Evolutionary conservation across 768 basidiomycete genomes (phyloP).

Genomic region (Boletus sensibilis): DNA sequence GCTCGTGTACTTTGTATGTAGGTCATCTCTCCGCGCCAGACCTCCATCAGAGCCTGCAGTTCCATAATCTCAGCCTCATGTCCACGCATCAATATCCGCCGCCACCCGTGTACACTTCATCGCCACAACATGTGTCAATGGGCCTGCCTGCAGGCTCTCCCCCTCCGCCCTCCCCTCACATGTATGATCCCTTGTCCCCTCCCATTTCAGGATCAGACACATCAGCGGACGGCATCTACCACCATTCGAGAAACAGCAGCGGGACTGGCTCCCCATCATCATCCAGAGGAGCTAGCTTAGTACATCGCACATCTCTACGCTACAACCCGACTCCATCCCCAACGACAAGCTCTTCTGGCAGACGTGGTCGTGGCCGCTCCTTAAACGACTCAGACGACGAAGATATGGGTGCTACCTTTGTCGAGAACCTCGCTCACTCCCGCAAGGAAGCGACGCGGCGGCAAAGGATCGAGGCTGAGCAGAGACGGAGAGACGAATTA

Average conservation of each 20-base stretch:
- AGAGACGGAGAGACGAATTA: constrained; percentile 83
- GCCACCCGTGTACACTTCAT: constrained; percentile 55
- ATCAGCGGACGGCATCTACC: constrained; percentile 79
- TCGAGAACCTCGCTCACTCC: constrained; percentile 71
- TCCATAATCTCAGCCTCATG: constrained; percentile 64
- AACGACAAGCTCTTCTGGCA: constrained; percentile 64
- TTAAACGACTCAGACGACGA: constrained; percentile 76
- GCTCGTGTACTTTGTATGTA: constrained; percentile 50
- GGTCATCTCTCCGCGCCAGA: constrained; percentile 65
- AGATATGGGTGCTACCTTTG: constrained; percentile 64
- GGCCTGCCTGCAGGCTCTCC: constrained; percentile 64
- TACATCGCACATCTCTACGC: constrained; percentile 66
- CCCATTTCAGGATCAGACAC: constrained; percentile 89
- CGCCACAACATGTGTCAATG: constrained; percentile 69
- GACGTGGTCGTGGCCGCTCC: constrained; percentile 65
- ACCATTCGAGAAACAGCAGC: constrained; percentile 72
- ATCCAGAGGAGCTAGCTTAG: constrained; percentile 71
- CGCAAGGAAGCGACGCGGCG: constrained; percentile 82
- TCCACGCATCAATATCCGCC: constrained; percentile 62
- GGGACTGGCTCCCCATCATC: constrained; percentile 74
- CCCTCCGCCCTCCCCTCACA: constrained; percentile 73
- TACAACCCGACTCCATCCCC: constrained; percentile 85
- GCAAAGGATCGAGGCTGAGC: constrained; percentile 88
- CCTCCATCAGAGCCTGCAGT: constrained; percentile 63
- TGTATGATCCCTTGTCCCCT: constrained; percentile 83